A percentile compares a stretch with the other conserved stretches of the same genome.
Conservation (phyloP, 2,329 filamentous ascomycete genomes). For the Arthrocladium fulminans region DNA sequence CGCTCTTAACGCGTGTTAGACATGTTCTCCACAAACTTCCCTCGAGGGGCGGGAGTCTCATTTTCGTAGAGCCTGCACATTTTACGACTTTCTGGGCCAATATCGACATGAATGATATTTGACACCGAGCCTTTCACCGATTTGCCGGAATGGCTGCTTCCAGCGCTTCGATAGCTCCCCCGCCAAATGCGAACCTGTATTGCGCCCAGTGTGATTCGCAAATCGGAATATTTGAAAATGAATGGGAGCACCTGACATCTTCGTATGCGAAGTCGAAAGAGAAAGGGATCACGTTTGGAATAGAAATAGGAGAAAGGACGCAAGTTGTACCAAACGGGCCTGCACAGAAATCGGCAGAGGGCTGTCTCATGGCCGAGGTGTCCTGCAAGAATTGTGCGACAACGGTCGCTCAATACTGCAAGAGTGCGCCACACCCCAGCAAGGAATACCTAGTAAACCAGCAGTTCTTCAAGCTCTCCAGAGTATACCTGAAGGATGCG, state of each 20-base stretch:
- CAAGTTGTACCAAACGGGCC: conserved; percentile 18
- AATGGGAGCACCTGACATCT: conserved; percentile 20
- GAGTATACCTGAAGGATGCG: conserved; percentile 17
- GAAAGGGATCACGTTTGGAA: conserved; percentile 16
- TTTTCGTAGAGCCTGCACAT: background rate
- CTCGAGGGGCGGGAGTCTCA: background rate
- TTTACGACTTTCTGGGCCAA: background rate
- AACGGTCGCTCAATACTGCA: conserved; percentile 21
- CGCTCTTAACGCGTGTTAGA: background rate
- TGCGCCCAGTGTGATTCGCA: conserved; percentile 20
- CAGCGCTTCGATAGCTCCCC: background rate
- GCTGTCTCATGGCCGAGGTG: conserved; percentile 21
- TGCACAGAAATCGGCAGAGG: conserved; percentile 14
- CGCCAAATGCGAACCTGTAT: conserved; percentile 15
- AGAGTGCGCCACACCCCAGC: conserved; percentile 12
- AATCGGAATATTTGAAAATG: conserved; percentile 22
- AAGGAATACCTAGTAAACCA: conserved; percentile 16
- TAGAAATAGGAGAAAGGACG: conserved; percentile 15
- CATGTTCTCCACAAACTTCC: background rate
- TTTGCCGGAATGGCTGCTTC: background rate
- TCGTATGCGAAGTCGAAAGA: conserved; percentile 17
- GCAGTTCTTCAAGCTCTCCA: conserved; percentile 21
- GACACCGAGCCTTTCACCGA: background rate
- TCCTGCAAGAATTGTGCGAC: conserved; percentile 20
- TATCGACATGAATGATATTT: background rate